Evolutionary conservation across 306 rosid species (phyloP).

Genomic region (Prunus mira): DNA sequence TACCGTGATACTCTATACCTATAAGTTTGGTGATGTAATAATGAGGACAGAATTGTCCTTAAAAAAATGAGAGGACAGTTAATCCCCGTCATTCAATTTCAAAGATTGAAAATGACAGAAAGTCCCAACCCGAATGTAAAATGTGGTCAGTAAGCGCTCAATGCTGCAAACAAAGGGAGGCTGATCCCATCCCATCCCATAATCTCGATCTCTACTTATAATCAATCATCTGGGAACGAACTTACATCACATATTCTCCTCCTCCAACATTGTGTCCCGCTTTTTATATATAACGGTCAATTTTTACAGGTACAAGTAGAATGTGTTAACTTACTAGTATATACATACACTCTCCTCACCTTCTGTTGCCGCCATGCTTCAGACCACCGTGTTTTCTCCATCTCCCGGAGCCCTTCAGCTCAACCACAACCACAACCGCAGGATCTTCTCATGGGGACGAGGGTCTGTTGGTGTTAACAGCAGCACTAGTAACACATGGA

Average conservation of each 20-base stretch:
- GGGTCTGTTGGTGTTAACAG: conserved; percentile 5
- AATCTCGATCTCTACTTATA: not conserved
- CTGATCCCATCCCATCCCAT: not conserved
- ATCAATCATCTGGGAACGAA: conserved; percentile 23
- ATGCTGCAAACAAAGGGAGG: not conserved
- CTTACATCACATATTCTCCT: conserved; percentile 15
- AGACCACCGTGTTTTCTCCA: conserved; percentile 15
- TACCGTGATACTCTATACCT: no score
- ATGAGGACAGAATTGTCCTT: conserved; percentile 18
- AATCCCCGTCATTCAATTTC: no score
- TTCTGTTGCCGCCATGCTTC: conserved; percentile 20
- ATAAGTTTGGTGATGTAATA: not conserved
- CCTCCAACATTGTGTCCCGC: not conserved
- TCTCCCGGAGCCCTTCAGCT: conserved; percentile 17
- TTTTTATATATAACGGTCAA: conserved; percentile 23
- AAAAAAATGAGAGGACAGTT: conserved; percentile 15
- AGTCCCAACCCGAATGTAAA: not conserved
- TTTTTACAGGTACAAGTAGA: not conserved
- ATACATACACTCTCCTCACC: not conserved
- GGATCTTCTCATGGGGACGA: conserved; percentile 9
- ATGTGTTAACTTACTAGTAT: not conserved
- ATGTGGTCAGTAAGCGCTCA: conserved; percentile 22
- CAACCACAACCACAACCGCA: conserved; percentile 1
- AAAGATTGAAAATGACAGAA: conserved; percentile 22
- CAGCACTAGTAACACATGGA: conserved; percentile 5